These are phyloP conservation scores for Monarda citriodora DNA, from an alignment of 305 asterid species.

Conservation along the genomic window DNA sequence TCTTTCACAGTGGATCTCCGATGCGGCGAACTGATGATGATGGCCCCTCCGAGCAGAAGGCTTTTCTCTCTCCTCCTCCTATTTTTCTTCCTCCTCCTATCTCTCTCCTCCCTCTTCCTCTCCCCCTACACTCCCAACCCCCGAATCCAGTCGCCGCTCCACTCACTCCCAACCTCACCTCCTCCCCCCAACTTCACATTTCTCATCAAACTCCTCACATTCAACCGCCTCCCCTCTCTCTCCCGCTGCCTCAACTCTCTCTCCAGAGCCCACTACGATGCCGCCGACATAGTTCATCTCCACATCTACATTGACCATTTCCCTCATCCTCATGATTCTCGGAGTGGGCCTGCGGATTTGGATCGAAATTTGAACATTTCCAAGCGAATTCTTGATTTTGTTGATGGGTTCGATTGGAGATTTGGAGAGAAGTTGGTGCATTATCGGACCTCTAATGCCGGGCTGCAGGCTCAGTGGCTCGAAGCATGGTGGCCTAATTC, in stretches of 20 bases:
- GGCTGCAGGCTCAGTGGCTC: slow-evolving; percentile 93
- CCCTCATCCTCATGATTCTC: slow-evolving; percentile 24
- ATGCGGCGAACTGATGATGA: slow-evolving; percentile 10
- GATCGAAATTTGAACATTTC: slow-evolving; percentile 47
- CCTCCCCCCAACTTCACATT: slow-evolving; percentile 52
- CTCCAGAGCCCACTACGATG: slow-evolving; percentile 58
- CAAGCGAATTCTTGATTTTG: slow-evolving; percentile 48
- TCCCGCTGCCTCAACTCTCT: slow-evolving; percentile 81
- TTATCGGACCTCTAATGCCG: slow-evolving; percentile 74
- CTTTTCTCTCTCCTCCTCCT: slow-evolving; percentile 30
- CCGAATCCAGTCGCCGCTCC: slow-evolving; percentile 30
- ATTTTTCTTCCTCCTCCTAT: slow-evolving; percentile 41
- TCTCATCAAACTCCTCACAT: slow-evolving; percentile 82
- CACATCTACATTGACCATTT: slow-evolving; percentile 71
- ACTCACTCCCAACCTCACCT: slow-evolving; percentile 19
- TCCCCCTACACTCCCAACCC: slow-evolving; percentile 28
- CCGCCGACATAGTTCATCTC: slow-evolving; percentile 48
- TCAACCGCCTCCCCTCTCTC: slow-evolving; percentile 74
- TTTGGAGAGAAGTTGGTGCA: slow-evolving; percentile 75
- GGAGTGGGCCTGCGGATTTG: slow-evolving; percentile 32
- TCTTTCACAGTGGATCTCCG: too few relatives aligned
- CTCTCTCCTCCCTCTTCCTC: slow-evolving; percentile 44
- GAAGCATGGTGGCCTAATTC: slow-evolving; percentile 94
- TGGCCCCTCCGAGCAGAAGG: slow-evolving; percentile 38
- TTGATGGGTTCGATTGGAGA: slow-evolving; percentile 63